Conservation (phyloP, 2,329 filamentous ascomycete species). For the Pseudogymnoascus sp. region DNA sequence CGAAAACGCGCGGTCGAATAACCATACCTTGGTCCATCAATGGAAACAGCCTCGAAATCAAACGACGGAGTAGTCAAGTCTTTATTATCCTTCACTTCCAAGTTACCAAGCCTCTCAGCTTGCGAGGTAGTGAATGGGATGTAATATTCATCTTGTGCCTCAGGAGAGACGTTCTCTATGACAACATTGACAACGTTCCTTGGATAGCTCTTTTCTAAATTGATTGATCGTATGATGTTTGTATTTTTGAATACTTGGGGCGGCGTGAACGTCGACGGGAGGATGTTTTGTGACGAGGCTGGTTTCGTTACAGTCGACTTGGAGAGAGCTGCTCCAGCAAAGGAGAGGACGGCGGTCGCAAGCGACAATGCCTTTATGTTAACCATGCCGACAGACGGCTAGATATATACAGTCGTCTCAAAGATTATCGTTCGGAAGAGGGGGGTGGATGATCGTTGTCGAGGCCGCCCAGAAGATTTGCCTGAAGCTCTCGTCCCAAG, state of each 20-base stretch:
- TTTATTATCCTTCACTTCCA: slow-evolving; percentile 93
- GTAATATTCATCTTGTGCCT: slow-evolving; percentile 84
- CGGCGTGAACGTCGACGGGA: slow-evolving; percentile 67
- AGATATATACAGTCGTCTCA: slow-evolving; percentile 7
- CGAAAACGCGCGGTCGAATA: slow-evolving; percentile 16
- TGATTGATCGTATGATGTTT: slow-evolving; percentile 84
- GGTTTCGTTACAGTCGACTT: slow-evolving; percentile 27
- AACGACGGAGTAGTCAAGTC: slow-evolving; percentile 62
- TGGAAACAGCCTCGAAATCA: slow-evolving; percentile 59
- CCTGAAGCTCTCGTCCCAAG: slow-evolving; percentile 7
- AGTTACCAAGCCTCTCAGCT: slow-evolving; percentile 69
- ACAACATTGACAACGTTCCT: slow-evolving; percentile 91
- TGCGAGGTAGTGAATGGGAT: slow-evolving; percentile 74
- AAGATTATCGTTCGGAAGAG: background rate
- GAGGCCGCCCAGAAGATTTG: slow-evolving; percentile 5
- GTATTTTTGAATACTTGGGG: slow-evolving; percentile 89
- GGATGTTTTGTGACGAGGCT: slow-evolving; percentile 49
- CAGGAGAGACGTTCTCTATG: slow-evolving; percentile 75
- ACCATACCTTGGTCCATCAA: slow-evolving; percentile 50
- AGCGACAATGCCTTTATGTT: slow-evolving; percentile 34
- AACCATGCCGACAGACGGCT: slow-evolving; percentile 12
- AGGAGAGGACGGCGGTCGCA: slow-evolving; percentile 52
- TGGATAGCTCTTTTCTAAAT: slow-evolving; percentile 86
- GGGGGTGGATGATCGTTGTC: slow-evolving; percentile 5
- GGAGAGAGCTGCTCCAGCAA: slow-evolving; percentile 31